Percentiles rank a stretch among this genome's conserved stretches.
These are phyloP conservation scores for Mycena metata DNA, from an alignment of 768 basidiomycete genomes.

Conservation along the genomic window DNA sequence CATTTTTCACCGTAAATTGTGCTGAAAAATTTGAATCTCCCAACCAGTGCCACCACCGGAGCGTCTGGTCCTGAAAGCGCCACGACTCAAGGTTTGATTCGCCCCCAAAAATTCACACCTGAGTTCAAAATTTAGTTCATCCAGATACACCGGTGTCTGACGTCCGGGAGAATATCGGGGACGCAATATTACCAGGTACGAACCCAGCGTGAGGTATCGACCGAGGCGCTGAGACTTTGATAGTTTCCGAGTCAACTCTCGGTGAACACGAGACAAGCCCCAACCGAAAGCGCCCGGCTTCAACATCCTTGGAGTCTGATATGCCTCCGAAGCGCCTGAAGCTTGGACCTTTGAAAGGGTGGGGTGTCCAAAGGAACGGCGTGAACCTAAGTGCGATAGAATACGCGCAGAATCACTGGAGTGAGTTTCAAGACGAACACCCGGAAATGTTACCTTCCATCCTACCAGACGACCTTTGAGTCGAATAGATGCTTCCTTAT, in stretches of 20 bases:
- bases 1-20: too few relatives aligned
- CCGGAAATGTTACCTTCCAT: slow-evolving; percentile 13
- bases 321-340: slow-evolving; percentile 11
- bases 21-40: too few relatives aligned
- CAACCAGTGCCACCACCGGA: too few relatives aligned
- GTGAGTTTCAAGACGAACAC: slow-evolving; percentile 14
- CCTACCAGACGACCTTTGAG: slow-evolving; percentile 2
- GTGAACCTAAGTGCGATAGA: slow-evolving; percentile 4
- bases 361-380: background rate
- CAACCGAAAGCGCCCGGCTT: background rate
- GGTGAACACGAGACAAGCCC: background rate
- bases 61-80: slow-evolving; percentile 5
- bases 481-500: slow-evolving; percentile 3
- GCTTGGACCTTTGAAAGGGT: slow-evolving; percentile 9
- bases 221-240: slow-evolving; percentile 2
- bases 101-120: background rate
- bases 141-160: background rate
- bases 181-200: slow-evolving; percentile 1
- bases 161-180: too few relatives aligned
- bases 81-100: slow-evolving; percentile 7
- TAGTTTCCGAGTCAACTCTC: background rate
- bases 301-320: slow-evolving; percentile 7
- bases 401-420: slow-evolving; percentile 19
- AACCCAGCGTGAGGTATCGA: background rate
- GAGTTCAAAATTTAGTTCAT: background rate